Evolutionary conservation across 345 rosid genomes (phyloP), one percentile per base, ranked within the genome.

Genomic region (Citrus mangshanensis): DNA sequence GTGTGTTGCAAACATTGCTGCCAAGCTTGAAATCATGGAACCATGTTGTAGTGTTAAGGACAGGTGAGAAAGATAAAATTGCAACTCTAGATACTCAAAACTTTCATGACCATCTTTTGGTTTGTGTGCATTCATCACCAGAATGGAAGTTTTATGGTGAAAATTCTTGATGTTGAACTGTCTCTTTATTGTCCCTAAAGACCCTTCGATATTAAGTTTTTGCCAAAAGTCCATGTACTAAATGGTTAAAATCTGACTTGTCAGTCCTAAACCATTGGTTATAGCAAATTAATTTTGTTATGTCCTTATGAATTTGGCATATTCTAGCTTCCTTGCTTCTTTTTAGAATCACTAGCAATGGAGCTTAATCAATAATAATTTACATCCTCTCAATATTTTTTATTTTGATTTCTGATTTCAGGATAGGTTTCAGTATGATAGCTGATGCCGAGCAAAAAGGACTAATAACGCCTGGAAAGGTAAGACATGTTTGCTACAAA

Each of bases 31-130:
- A 85, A 90, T 83, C 79, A 88, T 95, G 95, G 97, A 92, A 82
- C 99, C 99, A 46, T 85, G 93, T 63, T 91, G 90, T 85, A 93
- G 97, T 86, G 96, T 95, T 72, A 95, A 95, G 88, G 97, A 95
- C 80, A 92, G 98, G 97, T 87, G 74, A 21, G 75, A 62, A 35
- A 55, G 74, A 56, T 2, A 32, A 34, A 25, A 42, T 73, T 38
- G 40, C 21, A 54, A 38, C 32, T 51, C 14, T 81, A 24, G 59
- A 58, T 25, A 32, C 46, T 60, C 74, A 54, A 72, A 72, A 72
- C 24, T 32, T 80, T 75, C 24, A 13, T 56, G 46, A 55, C 32
- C 37, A 70, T 75, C 56, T 61, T 64, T 40, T 63, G 63, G 73
- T n/a, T 69, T 69, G 22, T 28, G 34, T 38, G 65, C 37, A 19